phyloP scores from a whole-genome alignment of 768 basidiomycete genomes.

The Phaffia australis region DNA sequence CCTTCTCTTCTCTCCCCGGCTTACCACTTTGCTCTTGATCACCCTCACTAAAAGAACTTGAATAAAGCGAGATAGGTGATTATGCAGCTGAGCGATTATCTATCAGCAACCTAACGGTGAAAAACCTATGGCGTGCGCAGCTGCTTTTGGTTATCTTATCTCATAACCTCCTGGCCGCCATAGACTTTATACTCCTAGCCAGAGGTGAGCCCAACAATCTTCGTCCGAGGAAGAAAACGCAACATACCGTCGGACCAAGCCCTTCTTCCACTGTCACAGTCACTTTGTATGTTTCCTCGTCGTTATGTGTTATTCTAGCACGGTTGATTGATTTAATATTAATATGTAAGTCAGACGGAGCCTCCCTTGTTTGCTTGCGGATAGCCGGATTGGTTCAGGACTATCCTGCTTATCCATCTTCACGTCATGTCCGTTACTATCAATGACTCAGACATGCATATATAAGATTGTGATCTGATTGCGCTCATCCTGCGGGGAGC shows the following conservation, averaged over 20 bases:
- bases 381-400: too few species aligned
- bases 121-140: neutral
- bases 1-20: neutral
- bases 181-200: conserved; percentile 13
- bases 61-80: neutral
- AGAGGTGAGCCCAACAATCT: neutral
- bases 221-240: neutral
- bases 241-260: neutral
- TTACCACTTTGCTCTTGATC: neutral
- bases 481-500: conserved; percentile 6
- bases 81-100: conserved; percentile 1
- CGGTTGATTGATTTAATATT: conserved; percentile 10
- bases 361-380: too few species aligned
- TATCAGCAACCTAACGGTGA: neutral
- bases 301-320: neutral
- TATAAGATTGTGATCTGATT: conserved; percentile 3
- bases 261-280: neutral
- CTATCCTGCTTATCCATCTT: too few species aligned
- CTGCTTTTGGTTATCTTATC: conserved; percentile 6
- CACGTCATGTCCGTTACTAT: too few species aligned
- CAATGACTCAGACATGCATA: neutral
- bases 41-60: neutral
- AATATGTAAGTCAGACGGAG: neutral
- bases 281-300: conserved; percentile 10
- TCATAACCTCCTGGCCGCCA: conserved; percentile 12